Evolutionary conservation across 768 basidiomycete species (phyloP).

Genomic region (Guyanaporus albipodus): DNA sequence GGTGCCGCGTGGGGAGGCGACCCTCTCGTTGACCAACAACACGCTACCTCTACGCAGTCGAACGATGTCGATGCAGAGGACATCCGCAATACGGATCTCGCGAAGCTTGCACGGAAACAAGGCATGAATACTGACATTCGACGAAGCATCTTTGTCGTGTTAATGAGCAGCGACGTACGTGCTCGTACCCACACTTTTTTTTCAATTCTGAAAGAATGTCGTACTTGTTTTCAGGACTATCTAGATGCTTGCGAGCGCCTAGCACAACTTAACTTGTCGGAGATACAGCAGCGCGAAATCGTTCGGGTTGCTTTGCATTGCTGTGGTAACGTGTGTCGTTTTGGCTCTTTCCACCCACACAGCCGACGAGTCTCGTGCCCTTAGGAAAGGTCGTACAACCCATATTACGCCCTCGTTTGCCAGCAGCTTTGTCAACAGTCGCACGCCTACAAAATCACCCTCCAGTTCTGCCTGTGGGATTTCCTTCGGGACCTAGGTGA

Average conservation of each 20-base stretch:
- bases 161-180: conserved; percentile 95
- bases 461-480: conserved; percentile 97
- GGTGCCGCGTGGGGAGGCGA: conserved; percentile 96
- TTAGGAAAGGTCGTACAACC: conserved; percentile 87
- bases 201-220: not conserved
- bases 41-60: conserved; percentile 19
- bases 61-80: conserved; percentile 29
- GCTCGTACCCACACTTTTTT: too few species aligned
- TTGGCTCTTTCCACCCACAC: not conserved
- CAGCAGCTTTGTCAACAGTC: conserved; percentile 76
- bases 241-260: conserved; percentile 94
- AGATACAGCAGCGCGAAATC: conserved; percentile 92
- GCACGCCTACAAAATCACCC: conserved; percentile 84
- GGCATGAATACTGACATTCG: conserved; percentile 99
- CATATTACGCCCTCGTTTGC: conserved; percentile 88
- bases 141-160: conserved; percentile 83
- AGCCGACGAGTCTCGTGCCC: not conserved
- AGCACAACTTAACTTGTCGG: conserved; percentile 75
- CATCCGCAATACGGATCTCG: conserved; percentile 40
- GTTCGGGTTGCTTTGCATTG: conserved; percentile 92
- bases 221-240: conserved; percentile 64
- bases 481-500: conserved; percentile 91
- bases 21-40: conserved; percentile 74
- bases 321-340: conserved; percentile 71
- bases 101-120: conserved; percentile 85